Conservation (phyloP, 257 asterid genomes). For the Thymus quinquecostatus region DNA sequence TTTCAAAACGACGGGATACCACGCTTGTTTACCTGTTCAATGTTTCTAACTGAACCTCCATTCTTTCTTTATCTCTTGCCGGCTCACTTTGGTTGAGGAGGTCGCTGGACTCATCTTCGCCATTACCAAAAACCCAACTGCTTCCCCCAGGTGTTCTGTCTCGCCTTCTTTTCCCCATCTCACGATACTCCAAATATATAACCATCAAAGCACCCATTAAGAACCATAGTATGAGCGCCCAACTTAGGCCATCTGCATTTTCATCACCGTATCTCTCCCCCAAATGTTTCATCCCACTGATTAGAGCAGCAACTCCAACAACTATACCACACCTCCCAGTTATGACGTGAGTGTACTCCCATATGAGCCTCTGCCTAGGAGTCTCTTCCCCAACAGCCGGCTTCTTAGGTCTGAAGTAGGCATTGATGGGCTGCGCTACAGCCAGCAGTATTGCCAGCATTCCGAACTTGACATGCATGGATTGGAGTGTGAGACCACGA, state of each 20-base stretch:
- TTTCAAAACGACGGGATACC: slow-evolving; percentile 27
- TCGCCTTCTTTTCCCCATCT: slow-evolving; percentile 49
- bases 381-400: slow-evolving; percentile 57
- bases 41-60: slow-evolving; percentile 96
- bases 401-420: slow-evolving; percentile 85
- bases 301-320: slow-evolving; percentile 76
- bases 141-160: slow-evolving; percentile 61
- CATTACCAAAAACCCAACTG: slow-evolving; percentile 84
- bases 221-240: slow-evolving; percentile 90
- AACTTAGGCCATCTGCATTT: slow-evolving; percentile 71
- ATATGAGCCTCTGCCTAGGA: slow-evolving; percentile 51
- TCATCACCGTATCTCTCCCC: slow-evolving; percentile 83
- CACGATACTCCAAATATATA: slow-evolving; percentile 73
- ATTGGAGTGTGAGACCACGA: slow-evolving; percentile 65
- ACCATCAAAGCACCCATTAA: slow-evolving; percentile 60
- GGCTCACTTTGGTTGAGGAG: slow-evolving; percentile 57
- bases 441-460: slow-evolving; percentile 74
- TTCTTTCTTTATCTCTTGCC: slow-evolving; percentile 60
- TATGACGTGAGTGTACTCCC: slow-evolving; percentile 79
- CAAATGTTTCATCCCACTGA: slow-evolving; percentile 89
- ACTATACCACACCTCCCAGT: slow-evolving; percentile 78
- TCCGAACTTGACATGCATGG: slow-evolving; percentile 85
- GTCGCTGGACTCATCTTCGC: slow-evolving; percentile 74
- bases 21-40: slow-evolving; percentile 46
- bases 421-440: slow-evolving; percentile 80